These are phyloP conservation scores for Coniferiporia weirii DNA, from an alignment of 1,284 basidiomycete species.

Conservation along the genomic window DNA sequence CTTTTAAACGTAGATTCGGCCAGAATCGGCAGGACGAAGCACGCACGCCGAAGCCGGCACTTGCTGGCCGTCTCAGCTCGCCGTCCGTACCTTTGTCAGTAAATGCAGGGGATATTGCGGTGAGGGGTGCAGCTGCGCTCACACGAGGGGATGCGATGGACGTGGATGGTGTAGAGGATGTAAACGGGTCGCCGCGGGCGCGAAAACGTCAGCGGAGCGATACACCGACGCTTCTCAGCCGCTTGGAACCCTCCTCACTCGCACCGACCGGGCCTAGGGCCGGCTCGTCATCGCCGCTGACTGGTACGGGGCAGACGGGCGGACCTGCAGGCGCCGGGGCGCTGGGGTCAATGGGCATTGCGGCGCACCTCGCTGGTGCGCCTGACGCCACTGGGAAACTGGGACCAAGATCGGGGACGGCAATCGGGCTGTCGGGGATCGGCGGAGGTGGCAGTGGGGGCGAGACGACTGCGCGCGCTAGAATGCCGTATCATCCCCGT, in stretches of 20 bases:
- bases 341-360: background rate
- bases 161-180: background rate
- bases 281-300: background rate
- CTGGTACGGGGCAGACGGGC: background rate
- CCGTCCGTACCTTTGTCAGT: background rate
- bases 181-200: slow-evolving; percentile 24
- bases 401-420: too few species aligned
- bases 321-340: background rate
- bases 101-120: background rate
- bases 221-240: slow-evolving; percentile 39
- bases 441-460: background rate
- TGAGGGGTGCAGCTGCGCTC: background rate
- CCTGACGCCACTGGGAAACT: too few species aligned
- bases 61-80: background rate
- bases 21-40: background rate
- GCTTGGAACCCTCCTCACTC: slow-evolving; percentile 24
- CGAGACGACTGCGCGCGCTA: background rate
- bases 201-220: slow-evolving; percentile 31
- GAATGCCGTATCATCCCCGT: background rate
- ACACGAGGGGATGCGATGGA: background rate
- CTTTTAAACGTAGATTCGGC: slow-evolving; percentile 13
- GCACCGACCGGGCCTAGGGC: background rate
- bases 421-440: background rate
- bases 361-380: background rate
- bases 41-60: background rate